Evolutionary conservation across 352 stramenopile species (phyloP).

Genomic region (Lagenidium giganteum): DNA sequence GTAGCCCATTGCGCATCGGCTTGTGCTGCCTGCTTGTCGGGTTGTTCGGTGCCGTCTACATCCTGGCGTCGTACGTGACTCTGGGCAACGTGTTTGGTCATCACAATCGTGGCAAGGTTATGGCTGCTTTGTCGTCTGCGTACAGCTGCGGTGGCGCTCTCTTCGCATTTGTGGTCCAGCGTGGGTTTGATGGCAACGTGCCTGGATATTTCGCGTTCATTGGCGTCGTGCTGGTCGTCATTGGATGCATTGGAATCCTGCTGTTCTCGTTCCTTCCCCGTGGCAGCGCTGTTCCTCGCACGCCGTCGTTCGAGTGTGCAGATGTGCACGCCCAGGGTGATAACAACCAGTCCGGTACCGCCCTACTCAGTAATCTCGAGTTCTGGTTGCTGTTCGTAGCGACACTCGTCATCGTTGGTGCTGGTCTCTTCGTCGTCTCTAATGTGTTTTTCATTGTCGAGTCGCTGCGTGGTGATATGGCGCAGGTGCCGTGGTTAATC

Average conservation of each 20-base stretch:
- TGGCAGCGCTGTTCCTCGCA: no score
- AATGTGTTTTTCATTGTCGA: slow-evolving; percentile 81
- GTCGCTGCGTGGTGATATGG: slow-evolving; percentile 31
- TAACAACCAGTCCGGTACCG: slow-evolving; percentile 63
- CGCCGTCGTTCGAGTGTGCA: no score
- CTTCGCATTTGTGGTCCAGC: slow-evolving; percentile 70
- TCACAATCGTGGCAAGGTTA: slow-evolving; percentile 67
- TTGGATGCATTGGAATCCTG: slow-evolving; percentile 38
- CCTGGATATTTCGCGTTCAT: slow-evolving; percentile 71
- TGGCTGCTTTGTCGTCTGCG: slow-evolving; percentile 57
- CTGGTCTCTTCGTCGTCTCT: slow-evolving; percentile 71
- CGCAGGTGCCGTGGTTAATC: slow-evolving; percentile 65
- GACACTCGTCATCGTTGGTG: slow-evolving; percentile 68
- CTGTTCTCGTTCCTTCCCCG: no score
- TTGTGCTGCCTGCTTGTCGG: slow-evolving; percentile 57
- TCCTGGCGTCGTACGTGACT: slow-evolving; percentile 70
- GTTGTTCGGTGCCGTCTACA: slow-evolving; percentile 61
- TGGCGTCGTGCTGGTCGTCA: slow-evolving; percentile 32
- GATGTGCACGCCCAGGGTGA: no score
- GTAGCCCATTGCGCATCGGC: slow-evolving; percentile 48
- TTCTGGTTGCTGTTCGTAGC: slow-evolving; percentile 72
- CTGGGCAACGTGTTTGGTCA: slow-evolving; percentile 78
- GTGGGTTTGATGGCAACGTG: slow-evolving; percentile 56
- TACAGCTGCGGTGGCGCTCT: slow-evolving; percentile 81
- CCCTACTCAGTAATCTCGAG: slow-evolving; percentile 35